Evolutionary conservation across 176 grass and related monocot genomes (phyloP), one percentile per base, ranked within the genome.

Genomic region (Zoysia pacifica): DNA sequence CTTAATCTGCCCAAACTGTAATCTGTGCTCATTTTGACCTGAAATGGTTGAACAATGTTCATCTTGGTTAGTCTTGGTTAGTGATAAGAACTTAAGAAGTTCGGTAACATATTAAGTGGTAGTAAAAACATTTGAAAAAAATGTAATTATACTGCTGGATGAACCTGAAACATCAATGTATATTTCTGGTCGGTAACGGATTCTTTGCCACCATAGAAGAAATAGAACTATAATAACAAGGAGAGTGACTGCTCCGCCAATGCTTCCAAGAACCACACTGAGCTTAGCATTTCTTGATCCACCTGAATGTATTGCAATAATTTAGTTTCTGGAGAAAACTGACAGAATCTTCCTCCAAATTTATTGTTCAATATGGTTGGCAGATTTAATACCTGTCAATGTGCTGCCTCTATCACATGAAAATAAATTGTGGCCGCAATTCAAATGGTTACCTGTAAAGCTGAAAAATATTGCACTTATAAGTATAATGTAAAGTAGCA

Each of bases 161-260:
- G 19, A 75, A 97, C 95, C 95, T 93, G 92, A 65, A 81, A 97
- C 92, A 81, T 97, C 95, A 36, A 89, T 72, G 66, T 87, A 97
- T 48, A 77, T 85, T 90, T 97, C 91, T 39, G 87, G 67, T 39
- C 48, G 82, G 35, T 36, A 8, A 44, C 67, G 37, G 35, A 79
- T 89, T 75, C 79, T 90, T 86, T 84, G 83, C 72, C 83, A 87
- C 87, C 87, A 92, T 64, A 87, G 18, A 42, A 91, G 61, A 81
- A 90, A 85, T 42, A 97, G 44, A 83, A 82, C 74, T 58, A 77
- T 45, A 48, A 35, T 15, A 15, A 84, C 69, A 67, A 84, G 4
- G 4, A 94, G 65, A 61, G 40, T 76, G 65, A 85, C 77, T 58
- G 72, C 74, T 81, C 85, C 91, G 73, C 71, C 88, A 73, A 85